These are phyloP conservation scores for Cercophora samala DNA, from an alignment of 495 filamentous ascomycete genomes.

Conservation along the genomic window DNA sequence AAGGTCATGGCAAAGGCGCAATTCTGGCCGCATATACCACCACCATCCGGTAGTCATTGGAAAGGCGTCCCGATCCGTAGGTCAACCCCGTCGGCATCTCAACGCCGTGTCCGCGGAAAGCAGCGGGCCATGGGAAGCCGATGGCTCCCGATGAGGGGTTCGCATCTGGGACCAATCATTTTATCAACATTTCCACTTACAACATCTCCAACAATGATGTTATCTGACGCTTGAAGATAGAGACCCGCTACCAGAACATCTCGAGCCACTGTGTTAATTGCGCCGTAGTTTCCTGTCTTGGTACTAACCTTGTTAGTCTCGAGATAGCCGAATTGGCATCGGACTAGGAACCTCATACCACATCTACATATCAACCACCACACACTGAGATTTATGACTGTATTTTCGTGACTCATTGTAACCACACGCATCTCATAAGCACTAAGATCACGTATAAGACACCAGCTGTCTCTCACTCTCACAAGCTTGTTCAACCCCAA, in stretches of 20 bases:
- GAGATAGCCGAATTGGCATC: background rate
- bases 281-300: background rate
- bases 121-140: background rate
- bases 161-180: background rate
- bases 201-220: background rate
- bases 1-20: background rate
- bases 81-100: constrained; percentile 9
- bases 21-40: background rate
- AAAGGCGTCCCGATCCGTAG: constrained; percentile 10
- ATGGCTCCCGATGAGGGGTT: background rate
- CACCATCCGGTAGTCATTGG: background rate
- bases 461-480: background rate
- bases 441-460: background rate
- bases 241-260: background rate
- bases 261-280: background rate
- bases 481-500: background rate
- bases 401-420: background rate
- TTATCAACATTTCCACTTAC: background rate
- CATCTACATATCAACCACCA: background rate
- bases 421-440: background rate
- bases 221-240: background rate
- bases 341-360: background rate
- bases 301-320: background rate
- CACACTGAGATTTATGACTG: background rate
- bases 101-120: background rate